Percentiles rank a stretch among this genome's conserved stretches.
These are phyloP conservation scores for Monosporascus cannonballus DNA, from an alignment of 2,329 filamentous ascomycete genomes.

Conservation along the genomic window DNA sequence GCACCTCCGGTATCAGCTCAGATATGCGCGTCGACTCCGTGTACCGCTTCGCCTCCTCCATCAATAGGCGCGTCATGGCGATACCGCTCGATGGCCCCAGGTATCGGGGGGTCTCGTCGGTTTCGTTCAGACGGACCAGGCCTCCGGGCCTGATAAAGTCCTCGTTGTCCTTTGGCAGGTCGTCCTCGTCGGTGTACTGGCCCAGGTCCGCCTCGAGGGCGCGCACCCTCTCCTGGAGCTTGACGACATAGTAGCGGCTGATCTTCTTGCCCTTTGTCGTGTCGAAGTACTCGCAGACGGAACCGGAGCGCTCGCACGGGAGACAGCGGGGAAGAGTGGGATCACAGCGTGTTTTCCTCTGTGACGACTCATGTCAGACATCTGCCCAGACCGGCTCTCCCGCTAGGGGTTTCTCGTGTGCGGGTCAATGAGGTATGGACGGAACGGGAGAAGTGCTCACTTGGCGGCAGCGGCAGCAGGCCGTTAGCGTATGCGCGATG, in stretches of 20 bases:
- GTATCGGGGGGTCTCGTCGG: conserved; percentile 81
- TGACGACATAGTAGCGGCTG: conserved; percentile 86
- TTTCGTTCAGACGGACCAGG: conserved; percentile 75
- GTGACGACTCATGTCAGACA: not conserved
- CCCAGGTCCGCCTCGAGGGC: conserved; percentile 76
- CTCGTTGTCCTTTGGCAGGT: conserved; percentile 66
- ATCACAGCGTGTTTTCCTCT: conserved; percentile 97
- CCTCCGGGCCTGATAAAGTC: conserved; percentile 83
- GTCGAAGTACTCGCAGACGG: conserved; percentile 92
- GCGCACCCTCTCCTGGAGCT: conserved; percentile 80
- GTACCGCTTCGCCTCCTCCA: conserved; percentile 93
- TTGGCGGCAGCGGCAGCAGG: conserved; percentile 74
- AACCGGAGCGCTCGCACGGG: conserved; percentile 87
- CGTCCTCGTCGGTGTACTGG: conserved; percentile 71
- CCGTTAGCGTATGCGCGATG: conserved; percentile 73
- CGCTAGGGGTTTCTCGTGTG: not conserved
- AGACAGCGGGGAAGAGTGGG: conserved; percentile 85
- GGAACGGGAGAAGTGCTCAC: conserved; percentile 38
- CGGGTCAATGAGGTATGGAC: not conserved
- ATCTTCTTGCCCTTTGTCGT: conserved; percentile 80
- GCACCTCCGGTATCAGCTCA: conserved; percentile 77
- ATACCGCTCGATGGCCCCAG: conserved; percentile 93
- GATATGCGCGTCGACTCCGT: conserved; percentile 87
- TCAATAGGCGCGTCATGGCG: conserved; percentile 87
- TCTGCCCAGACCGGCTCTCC: not conserved